Conservation (phyloP, 257 asterid species). For the Salvia miltiorrhiza region DNA sequence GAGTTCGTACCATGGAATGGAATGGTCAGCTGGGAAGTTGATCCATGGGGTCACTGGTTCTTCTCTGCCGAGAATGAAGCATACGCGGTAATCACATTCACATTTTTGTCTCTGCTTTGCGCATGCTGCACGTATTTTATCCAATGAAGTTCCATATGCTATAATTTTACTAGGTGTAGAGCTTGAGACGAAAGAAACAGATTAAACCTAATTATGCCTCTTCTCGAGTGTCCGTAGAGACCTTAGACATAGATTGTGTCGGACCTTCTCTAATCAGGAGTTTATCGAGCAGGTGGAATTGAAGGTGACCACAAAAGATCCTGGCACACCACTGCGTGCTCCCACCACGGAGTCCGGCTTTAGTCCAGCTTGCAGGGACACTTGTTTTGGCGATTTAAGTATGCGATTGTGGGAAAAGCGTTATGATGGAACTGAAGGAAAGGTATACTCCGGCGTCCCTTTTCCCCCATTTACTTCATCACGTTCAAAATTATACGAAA, state of each 20-base stretch:
- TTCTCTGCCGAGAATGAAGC: constrained; percentile 73
- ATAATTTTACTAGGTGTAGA: background rate
- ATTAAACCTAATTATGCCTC: background rate
- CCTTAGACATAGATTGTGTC: background rate
- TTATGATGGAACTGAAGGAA: constrained; percentile 69
- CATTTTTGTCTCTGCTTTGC: background rate
- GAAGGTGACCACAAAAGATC: constrained; percentile 69
- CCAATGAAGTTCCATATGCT: background rate
- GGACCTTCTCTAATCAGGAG: constrained; percentile 4
- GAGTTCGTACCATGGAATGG: constrained; percentile 97
- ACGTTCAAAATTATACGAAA: no score
- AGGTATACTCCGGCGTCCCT: constrained; percentile 36
- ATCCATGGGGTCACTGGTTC: constrained; percentile 87
- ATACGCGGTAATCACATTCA: constrained; percentile 43
- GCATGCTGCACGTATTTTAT: background rate
- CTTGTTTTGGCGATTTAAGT: constrained; percentile 69
- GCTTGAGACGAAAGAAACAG: background rate
- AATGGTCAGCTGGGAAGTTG: constrained; percentile 78
- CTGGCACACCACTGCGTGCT: constrained; percentile 90
- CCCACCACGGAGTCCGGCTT: constrained; percentile 87
- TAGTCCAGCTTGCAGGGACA: constrained; percentile 88
- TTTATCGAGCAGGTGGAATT: constrained; percentile 59
- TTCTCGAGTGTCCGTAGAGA: background rate
- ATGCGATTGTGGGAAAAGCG: constrained; percentile 61
- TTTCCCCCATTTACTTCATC: background rate